Conservation (phyloP, 495 filamentous ascomycete species). For the Penicillium manginii region DNA sequence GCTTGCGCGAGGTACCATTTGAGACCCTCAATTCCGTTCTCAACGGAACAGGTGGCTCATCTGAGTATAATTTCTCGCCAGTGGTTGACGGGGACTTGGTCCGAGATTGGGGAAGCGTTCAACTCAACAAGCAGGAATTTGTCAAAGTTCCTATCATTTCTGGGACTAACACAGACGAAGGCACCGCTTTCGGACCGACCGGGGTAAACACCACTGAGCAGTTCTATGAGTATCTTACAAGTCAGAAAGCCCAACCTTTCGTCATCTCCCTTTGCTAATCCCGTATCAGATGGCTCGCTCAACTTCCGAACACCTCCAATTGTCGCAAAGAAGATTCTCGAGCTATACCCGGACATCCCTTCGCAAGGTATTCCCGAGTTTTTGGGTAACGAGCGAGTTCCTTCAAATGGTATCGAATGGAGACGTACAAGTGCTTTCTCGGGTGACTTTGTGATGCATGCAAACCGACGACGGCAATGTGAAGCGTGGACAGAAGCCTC, state of each 20-base stretch:
- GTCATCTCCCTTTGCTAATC: background rate
- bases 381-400: constrained; percentile 45
- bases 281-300: constrained; percentile 28
- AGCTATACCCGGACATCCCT: constrained; percentile 55
- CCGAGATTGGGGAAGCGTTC: constrained; percentile 35
- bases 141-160: constrained; percentile 53
- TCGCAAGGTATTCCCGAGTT: constrained; percentile 47
- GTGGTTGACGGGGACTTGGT: constrained; percentile 59
- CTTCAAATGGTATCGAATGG: constrained; percentile 47
- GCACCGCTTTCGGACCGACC: constrained; percentile 43
- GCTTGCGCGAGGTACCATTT: constrained; percentile 51
- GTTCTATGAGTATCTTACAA: constrained; percentile 47
- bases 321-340: constrained; percentile 45
- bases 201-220: constrained; percentile 51
- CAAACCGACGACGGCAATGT: constrained; percentile 57
- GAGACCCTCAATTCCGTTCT: constrained; percentile 44
- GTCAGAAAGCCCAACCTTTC: constrained; percentile 21
- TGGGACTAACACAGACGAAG: constrained; percentile 56
- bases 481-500: constrained; percentile 51
- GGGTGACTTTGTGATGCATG: constrained; percentile 60
- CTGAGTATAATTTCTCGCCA: constrained; percentile 43
- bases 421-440: constrained; percentile 56
- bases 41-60: constrained; percentile 35
- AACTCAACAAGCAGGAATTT: constrained; percentile 41
- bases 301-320: constrained; percentile 34